These are phyloP conservation scores for Botrytis aclada DNA, from an alignment of 2,329 filamentous ascomycete genomes.

Conservation along the genomic window DNA sequence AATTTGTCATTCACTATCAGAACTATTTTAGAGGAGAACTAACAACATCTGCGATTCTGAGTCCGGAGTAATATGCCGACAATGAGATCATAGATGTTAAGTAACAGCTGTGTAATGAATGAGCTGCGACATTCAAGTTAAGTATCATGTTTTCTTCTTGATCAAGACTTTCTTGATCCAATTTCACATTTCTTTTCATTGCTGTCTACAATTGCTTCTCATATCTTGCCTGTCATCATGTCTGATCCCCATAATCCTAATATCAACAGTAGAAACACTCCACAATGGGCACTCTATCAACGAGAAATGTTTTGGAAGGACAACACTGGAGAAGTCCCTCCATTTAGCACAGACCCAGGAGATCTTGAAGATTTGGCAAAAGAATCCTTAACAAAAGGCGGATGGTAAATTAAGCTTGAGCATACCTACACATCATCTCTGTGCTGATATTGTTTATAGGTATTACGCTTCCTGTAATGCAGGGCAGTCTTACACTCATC, in stretches of 20 bases:
- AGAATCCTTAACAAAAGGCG: conserved; percentile 53
- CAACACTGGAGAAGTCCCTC: conserved; percentile 47
- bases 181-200: neutral
- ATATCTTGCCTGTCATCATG: conserved; percentile 21
- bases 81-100: conserved; percentile 15
- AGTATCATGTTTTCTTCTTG: neutral
- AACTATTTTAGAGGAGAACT: too few relatives aligned
- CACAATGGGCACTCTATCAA: conserved; percentile 54
- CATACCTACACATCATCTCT: neutral
- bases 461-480: conserved; percentile 57
- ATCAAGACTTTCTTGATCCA: neutral
- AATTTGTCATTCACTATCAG: neutral
- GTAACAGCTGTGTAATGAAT: neutral
- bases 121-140: neutral
- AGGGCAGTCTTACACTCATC: conserved; percentile 49
- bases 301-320: conserved; percentile 53
- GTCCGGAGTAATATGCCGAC: neutral
- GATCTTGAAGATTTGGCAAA: conserved; percentile 58
- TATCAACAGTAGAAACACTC: conserved; percentile 47
- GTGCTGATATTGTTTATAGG: conserved; percentile 28
- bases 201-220: neutral
- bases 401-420: conserved; percentile 44
- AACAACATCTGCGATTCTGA: neutral
- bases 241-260: conserved; percentile 51
- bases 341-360: conserved; percentile 55